Conservation (phyloP, 1,284 basidiomycete species). For the Cystobasidium slooffiae region DNA sequence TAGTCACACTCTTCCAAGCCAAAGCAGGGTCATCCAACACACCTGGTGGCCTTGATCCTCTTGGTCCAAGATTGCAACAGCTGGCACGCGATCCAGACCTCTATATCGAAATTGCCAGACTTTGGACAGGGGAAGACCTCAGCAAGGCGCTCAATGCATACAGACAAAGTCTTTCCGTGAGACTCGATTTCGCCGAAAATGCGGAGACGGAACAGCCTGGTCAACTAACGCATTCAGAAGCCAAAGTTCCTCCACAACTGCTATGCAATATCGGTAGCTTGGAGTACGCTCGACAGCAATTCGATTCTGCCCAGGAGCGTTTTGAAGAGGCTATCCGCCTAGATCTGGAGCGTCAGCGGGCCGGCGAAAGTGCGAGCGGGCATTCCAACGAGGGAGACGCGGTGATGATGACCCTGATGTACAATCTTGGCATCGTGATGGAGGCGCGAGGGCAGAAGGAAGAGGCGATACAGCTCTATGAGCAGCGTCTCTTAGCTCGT, state of each 20-base stretch:
- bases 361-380: slow-evolving; percentile 52
- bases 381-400: slow-evolving; percentile 62
- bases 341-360: slow-evolving; percentile 59
- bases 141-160: slow-evolving; percentile 74
- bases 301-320: slow-evolving; percentile 60
- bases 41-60: slow-evolving; percentile 24
- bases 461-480: slow-evolving; percentile 79
- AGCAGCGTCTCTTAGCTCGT: slow-evolving; percentile 71
- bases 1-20: slow-evolving; percentile 67
- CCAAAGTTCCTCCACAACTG: slow-evolving; percentile 62
- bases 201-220: slow-evolving; percentile 33
- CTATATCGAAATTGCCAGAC: slow-evolving; percentile 79
- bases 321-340: slow-evolving; percentile 59
- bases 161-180: slow-evolving; percentile 69
- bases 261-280: slow-evolving; percentile 79
- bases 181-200: slow-evolving; percentile 59
- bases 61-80: slow-evolving; percentile 49
- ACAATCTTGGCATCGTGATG: slow-evolving; percentile 84
- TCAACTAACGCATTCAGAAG: slow-evolving; percentile 47
- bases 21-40: slow-evolving; percentile 52
- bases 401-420: slow-evolving; percentile 78
- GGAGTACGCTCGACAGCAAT: slow-evolving; percentile 71
- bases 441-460: slow-evolving; percentile 75
- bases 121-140: slow-evolving; percentile 77
- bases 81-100: slow-evolving; percentile 78